Base-by-base conservation (phyloP, 2,329 filamentous ascomycete species). In the Diaporthe aspalathi region DNA sequence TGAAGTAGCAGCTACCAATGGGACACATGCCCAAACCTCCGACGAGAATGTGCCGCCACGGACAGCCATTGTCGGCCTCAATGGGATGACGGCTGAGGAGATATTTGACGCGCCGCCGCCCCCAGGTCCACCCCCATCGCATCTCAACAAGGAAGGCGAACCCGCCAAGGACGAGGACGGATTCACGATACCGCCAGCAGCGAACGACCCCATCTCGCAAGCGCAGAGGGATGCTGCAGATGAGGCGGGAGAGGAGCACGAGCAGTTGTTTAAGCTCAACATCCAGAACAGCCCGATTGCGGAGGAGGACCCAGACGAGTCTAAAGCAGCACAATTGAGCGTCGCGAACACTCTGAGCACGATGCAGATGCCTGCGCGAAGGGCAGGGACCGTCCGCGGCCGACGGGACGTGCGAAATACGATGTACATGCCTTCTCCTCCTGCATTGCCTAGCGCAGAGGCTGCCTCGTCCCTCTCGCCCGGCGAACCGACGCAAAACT, bases 401-500 rank as follows among this genome's bases (percentile, higher is more conserved):
- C 92, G 96, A 73, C 89, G 96, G 78, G 95, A 98, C 79, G 94
- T 97, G 74, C 90, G 95, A 72, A 97, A 97, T 81, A 98, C 95
- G 1, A 91, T 97, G 68, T 95, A 96, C 78, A 87, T 95, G 74
- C 92, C 93, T 75, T 75, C 74, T 80, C 65, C 56, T 20, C 24
- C 56, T 9, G n/a, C 57, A 4, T 14, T 70, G 8, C 56, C 72
- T 2, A 22, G 56, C n/a, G 16, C 43, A 17, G 67, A 70, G 20
- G 32, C 60, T 35, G 54, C 69, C 11, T 35, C 49, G 6, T 66
- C 71, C 32, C 38, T 71, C 35, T 79, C 9, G 74, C 78, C 32
- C 74, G 70, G 67, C 20, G 72, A 73, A 17, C 72, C 70, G 8
- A 73, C 72, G 20, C 72, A 73, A 32, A 60, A 74, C 71, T 20